Conservation (phyloP, 192 early-diverging fungal genomes). For the Coemansia sp. region DNA sequence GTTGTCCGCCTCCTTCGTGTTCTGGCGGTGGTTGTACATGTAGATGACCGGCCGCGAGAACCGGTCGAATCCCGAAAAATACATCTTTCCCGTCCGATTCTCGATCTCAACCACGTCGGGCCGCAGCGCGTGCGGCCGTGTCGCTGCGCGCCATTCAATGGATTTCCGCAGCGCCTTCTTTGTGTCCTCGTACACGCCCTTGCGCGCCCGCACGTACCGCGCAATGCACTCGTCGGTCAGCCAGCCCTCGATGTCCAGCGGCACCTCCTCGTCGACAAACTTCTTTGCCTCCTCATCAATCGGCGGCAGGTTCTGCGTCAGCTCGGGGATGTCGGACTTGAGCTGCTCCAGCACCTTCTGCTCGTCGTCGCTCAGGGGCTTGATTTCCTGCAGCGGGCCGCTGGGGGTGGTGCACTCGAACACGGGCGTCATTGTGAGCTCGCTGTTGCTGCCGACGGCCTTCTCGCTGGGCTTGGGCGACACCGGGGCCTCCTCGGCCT, state of each 20-base stretch:
- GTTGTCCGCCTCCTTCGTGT: slow-evolving; percentile 65
- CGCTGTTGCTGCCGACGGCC: not conserved
- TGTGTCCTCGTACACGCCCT: slow-evolving; percentile 66
- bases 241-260: slow-evolving; percentile 48
- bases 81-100: slow-evolving; percentile 75
- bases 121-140: slow-evolving; percentile 64
- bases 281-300: slow-evolving; percentile 21
- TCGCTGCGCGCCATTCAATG: slow-evolving; percentile 73
- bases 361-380: slow-evolving; percentile 34
- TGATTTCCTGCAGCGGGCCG: slow-evolving; percentile 31
- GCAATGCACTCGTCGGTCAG: slow-evolving; percentile 58
- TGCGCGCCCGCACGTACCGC: slow-evolving; percentile 67
- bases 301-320: slow-evolving; percentile 34
- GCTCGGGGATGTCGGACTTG: slow-evolving; percentile 42
- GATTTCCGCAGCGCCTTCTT: slow-evolving; percentile 66
- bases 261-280: slow-evolving; percentile 30
- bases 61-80: slow-evolving; percentile 79
- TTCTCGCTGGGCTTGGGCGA: slow-evolving; percentile 23
- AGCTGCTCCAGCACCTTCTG: slow-evolving; percentile 30
- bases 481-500: slow-evolving; percentile 19
- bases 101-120: slow-evolving; percentile 73
- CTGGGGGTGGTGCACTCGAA: slow-evolving; percentile 12
- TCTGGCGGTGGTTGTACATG: slow-evolving; percentile 74
- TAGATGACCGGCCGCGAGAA: slow-evolving; percentile 69
- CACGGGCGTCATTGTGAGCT: slow-evolving; percentile 14